phyloP scores from a whole-genome alignment of 768 basidiomycete species.

The Serendipita sp. region DNA sequence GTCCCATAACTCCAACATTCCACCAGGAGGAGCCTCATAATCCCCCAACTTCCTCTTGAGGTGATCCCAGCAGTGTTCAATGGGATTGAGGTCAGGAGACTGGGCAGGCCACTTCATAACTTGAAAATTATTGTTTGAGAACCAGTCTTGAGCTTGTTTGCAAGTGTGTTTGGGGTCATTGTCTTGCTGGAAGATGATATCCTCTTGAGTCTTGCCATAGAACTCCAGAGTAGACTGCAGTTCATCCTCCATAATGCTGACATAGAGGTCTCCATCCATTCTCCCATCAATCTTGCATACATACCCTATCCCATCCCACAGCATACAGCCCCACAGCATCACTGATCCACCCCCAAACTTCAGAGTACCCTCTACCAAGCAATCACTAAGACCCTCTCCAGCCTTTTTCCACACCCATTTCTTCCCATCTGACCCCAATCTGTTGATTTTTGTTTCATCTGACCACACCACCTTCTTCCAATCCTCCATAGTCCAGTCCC shows the following conservation, averaged over 20 bases:
- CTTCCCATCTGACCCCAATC: conserved; percentile 5
- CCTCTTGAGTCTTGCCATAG: not conserved
- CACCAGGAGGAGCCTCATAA: conserved; percentile 12
- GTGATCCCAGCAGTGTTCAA: conserved; percentile 23
- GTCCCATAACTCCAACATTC: conserved; percentile 17
- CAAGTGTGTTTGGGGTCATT: conserved; percentile 15
- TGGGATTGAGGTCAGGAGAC: conserved; percentile 24
- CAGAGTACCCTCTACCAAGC: not conserved
- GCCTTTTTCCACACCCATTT: not conserved
- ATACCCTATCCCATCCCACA: not conserved
- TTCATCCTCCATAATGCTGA: not conserved
- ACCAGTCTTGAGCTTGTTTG: conserved; percentile 18
- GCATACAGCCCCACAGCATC: conserved; percentile 12
- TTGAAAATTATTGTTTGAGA: conserved; percentile 18
- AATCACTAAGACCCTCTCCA: not conserved
- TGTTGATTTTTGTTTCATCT: conserved; percentile 8
- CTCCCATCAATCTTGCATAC: conserved; percentile 1
- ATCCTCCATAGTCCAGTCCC: conserved; percentile 18
- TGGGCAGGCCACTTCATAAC: conserved; percentile 21
- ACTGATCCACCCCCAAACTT: conserved; percentile 9
- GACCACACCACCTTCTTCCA: conserved; percentile 19
- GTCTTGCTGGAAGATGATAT: conserved; percentile 11
- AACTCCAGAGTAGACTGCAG: not conserved
- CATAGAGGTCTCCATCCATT: conserved; percentile 1
- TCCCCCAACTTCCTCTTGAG: conserved; percentile 14